Percentiles rank a stretch among this genome's conserved stretches.
Conservation (phyloP, 768 basidiomycete genomes). For the Naganishia onofrii region DNA sequence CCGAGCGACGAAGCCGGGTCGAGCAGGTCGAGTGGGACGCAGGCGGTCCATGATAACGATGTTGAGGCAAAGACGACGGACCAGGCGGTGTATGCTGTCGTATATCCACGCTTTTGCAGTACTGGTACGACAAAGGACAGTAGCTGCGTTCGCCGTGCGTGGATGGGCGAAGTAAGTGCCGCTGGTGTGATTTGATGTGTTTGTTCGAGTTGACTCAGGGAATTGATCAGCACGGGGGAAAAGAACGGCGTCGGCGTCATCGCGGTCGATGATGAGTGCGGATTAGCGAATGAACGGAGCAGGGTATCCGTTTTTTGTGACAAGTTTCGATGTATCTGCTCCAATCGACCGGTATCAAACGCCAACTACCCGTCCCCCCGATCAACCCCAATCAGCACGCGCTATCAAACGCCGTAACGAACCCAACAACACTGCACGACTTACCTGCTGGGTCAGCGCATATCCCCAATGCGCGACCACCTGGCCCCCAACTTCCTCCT, state of each 20-base stretch:
- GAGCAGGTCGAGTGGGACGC: conserved; percentile 37
- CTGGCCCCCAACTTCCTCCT: conserved; percentile 35
- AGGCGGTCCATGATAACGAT: conserved; percentile 38
- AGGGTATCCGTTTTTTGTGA: conserved; percentile 32
- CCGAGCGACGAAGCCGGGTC: conserved; percentile 36
- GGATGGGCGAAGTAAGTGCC: conserved; percentile 40
- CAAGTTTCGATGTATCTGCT: conserved; percentile 38
- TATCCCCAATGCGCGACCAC: conserved; percentile 36
- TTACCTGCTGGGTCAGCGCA: conserved; percentile 39
- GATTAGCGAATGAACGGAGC: conserved; percentile 29
- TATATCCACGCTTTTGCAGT: conserved; percentile 40
- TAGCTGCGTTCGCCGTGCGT: conserved; percentile 40
- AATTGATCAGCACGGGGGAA: conserved; percentile 48
- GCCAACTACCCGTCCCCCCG: conserved; percentile 38
- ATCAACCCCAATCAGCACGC: neutral
- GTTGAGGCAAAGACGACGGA: conserved; percentile 32
- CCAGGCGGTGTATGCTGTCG: conserved; percentile 35
- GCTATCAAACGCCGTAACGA: no score
- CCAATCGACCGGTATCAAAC: conserved; percentile 46
- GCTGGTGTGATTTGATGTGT: conserved; percentile 32
- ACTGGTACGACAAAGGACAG: conserved; percentile 33
- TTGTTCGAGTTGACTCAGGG: conserved; percentile 33
- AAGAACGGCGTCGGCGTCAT: conserved; percentile 36
- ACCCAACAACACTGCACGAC: conserved; percentile 26
- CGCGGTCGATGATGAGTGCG: neutral